phyloP scores from a whole-genome alignment of 257 asterid species.

The Solanum pinnatisectum region DNA sequence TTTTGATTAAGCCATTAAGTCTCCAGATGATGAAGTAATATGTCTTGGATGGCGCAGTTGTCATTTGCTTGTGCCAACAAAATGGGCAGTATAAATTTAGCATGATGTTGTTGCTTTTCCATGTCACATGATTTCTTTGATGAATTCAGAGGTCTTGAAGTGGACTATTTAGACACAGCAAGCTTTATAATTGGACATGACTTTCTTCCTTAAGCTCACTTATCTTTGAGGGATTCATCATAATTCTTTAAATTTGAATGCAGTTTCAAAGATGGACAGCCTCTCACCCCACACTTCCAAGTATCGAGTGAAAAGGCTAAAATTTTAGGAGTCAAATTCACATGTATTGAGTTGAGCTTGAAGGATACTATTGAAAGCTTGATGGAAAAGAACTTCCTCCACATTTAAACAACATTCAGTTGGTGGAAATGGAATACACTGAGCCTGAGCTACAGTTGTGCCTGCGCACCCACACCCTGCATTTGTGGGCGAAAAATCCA shows the following conservation, averaged over 20 bases:
- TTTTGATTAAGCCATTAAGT: no score
- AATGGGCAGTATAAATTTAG: no score
- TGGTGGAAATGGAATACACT: neutral
- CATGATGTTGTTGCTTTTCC: no score
- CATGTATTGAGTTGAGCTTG: conserved; percentile 32
- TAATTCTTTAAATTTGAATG: neutral
- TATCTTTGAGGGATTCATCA: neutral
- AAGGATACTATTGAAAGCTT: conserved; percentile 35
- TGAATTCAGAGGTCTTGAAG: neutral
- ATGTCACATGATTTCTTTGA: no score
- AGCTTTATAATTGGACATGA: neutral
- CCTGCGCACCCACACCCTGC: no score
- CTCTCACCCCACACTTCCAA: conserved; percentile 3
- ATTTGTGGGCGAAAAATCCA: no score
- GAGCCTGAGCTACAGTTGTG: neutral
- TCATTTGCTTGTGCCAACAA: no score
- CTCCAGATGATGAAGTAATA: no score
- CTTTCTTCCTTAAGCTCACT: neutral
- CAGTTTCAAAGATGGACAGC: conserved; percentile 15
- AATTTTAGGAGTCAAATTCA: conserved; percentile 29
- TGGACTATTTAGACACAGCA: neutral
- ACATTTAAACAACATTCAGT: neutral
- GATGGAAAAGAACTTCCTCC: conserved; percentile 18
- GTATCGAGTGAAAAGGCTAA: conserved; percentile 36
- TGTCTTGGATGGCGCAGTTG: no score